Conservation (phyloP, 2,329 filamentous ascomycete species). For the Apiospora phragmitis region DNA sequence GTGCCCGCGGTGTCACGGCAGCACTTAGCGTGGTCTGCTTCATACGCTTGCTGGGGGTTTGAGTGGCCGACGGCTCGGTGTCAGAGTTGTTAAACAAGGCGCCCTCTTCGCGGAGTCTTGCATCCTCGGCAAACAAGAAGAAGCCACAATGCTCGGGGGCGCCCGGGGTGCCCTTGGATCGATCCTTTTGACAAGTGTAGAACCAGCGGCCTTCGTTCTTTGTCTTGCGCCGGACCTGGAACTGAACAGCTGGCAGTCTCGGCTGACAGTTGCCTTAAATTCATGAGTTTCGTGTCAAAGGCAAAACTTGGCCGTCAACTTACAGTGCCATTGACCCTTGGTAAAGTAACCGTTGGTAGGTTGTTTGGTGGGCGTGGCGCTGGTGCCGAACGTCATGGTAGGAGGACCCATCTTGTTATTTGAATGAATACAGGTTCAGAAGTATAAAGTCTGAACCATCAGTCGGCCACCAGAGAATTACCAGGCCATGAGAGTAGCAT, state of each 20-base stretch:
- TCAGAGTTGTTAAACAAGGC: constrained; percentile 46
- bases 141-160: constrained; percentile 46
- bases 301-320: background rate
- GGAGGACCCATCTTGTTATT: background rate
- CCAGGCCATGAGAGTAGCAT: background rate
- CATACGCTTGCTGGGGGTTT: constrained; percentile 16
- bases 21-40: constrained; percentile 30
- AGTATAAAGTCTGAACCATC: background rate
- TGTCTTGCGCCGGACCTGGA: constrained; percentile 49
- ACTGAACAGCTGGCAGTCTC: constrained; percentile 47
- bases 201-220: constrained; percentile 53
- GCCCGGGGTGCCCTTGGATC: constrained; percentile 31
- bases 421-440: background rate
- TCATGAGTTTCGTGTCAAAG: background rate
- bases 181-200: constrained; percentile 52
- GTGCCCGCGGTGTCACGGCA: constrained; percentile 25
- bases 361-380: constrained; percentile 12
- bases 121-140: constrained; percentile 59
- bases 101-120: constrained; percentile 44
- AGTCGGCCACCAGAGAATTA: background rate
- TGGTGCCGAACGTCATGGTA: constrained; percentile 14
- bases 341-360: constrained; percentile 12
- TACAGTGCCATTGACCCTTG: constrained; percentile 26
- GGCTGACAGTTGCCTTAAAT: constrained; percentile 50
- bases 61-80: constrained; percentile 34